phyloP scores from a whole-genome alignment of 164 flowering plant species.

The Piper longum region DNA sequence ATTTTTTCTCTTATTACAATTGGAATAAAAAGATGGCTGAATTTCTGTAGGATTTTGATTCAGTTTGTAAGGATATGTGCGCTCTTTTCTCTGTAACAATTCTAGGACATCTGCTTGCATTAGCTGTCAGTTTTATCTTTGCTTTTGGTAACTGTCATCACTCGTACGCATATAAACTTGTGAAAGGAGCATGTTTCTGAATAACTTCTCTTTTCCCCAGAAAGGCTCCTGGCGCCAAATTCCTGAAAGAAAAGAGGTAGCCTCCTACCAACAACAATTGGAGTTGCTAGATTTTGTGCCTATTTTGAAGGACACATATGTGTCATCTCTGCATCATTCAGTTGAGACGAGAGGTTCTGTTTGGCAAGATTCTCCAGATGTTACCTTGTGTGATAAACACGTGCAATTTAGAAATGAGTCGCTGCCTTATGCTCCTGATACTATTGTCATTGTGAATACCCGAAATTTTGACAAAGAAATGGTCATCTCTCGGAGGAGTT shows the following conservation, averaged over 20 bases:
- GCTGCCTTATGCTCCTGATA: slow-evolving; percentile 23
- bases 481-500: slow-evolving; percentile 75
- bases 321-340: slow-evolving; percentile 12
- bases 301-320: slow-evolving; percentile 11
- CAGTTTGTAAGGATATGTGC: too few relatives aligned
- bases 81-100: too few relatives aligned
- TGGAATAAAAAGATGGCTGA: too few relatives aligned
- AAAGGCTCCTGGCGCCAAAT: slow-evolving; percentile 17
- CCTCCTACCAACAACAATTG: slow-evolving; percentile 20
- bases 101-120: too few relatives aligned
- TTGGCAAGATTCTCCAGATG: slow-evolving; percentile 8
- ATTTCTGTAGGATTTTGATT: too few relatives aligned
- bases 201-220: slow-evolving; percentile 14
- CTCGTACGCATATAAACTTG: background rate
- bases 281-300: slow-evolving; percentile 30
- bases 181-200: background rate
- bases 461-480: slow-evolving; percentile 54
- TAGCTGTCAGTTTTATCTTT: too few relatives aligned
- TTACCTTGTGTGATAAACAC: slow-evolving; percentile 1
- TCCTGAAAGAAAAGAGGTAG: slow-evolving; percentile 9
- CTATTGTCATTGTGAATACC: slow-evolving; percentile 62
- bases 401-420: slow-evolving; percentile 12
- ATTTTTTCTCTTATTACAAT: too few relatives aligned
- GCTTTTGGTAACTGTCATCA: too few relatives aligned
- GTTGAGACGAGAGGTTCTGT: slow-evolving; percentile 12